phyloP scores from a whole-genome alignment of 2,329 filamentous ascomycete species.

The Aspergillus melleus region DNA sequence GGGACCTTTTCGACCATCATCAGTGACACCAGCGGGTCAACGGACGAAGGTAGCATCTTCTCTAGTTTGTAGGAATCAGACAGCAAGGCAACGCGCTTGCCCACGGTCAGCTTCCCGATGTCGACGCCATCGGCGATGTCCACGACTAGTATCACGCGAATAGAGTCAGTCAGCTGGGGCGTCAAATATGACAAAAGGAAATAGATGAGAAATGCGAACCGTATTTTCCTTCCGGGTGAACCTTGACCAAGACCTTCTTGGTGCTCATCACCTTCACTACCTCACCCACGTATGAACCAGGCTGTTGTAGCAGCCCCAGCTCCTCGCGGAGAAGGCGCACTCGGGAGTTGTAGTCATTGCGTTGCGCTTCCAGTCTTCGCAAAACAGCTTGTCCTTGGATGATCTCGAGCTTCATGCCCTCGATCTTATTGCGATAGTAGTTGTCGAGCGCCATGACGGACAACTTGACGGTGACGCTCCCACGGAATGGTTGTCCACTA shows the following conservation, averaged over 20 bases:
- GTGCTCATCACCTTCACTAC: constrained; percentile 99
- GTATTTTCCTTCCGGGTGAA: constrained; percentile 99
- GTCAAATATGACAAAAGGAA: no score
- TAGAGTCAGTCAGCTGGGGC: constrained; percentile 7
- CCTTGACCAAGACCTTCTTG: constrained; percentile 98
- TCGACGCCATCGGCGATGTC: constrained; percentile 94
- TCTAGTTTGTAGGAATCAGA: constrained; percentile 99
- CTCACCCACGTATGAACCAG: constrained; percentile 96
- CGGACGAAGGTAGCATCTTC: constrained; percentile 96
- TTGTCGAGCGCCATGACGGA: constrained; percentile 94
- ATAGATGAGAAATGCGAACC: constrained; percentile 52
- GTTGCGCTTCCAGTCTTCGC: constrained; percentile 91
- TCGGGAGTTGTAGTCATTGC: constrained; percentile 98
- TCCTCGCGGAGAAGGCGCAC: constrained; percentile 94
- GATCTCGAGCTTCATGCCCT: constrained; percentile 99
- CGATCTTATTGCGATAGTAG: constrained; percentile 99
- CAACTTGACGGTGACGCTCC: constrained; percentile 27
- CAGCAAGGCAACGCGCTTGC: constrained; percentile 94
- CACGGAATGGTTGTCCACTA: not conserved
- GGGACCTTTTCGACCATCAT: constrained; percentile 99
- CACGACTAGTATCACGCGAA: constrained; percentile 64
- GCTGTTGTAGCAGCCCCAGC: constrained; percentile 91
- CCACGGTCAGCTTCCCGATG: constrained; percentile 90
- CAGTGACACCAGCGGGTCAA: constrained; percentile 95
- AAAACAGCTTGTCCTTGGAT: constrained; percentile 97